A percentile compares a stretch with the other conserved stretches of the same genome.
Conservation (phyloP, 441 rosid genomes). For the Geranium incanum region DNA sequence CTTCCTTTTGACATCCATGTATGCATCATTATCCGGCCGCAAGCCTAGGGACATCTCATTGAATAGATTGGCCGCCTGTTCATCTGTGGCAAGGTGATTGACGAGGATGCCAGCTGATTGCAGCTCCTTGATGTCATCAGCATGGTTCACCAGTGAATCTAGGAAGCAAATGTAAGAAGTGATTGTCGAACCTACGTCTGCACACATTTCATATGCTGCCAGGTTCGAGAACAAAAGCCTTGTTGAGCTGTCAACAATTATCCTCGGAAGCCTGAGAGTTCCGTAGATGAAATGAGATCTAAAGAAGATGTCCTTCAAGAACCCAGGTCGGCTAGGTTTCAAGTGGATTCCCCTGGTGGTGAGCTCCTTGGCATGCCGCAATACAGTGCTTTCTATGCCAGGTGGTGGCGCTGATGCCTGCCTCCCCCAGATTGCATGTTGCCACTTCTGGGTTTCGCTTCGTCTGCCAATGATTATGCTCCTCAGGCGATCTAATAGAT, state of each 20-base stretch:
- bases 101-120: background rate
- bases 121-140: background rate
- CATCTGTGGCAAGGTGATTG: background rate
- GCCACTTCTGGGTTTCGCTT: background rate
- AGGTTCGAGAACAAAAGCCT: background rate
- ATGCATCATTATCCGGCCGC: background rate
- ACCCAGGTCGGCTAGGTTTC: background rate
- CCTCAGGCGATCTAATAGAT: conserved; percentile 13
- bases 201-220: conserved; percentile 5
- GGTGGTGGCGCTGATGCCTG: background rate
- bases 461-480: background rate
- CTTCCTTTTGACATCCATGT: too few relatives aligned
- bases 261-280: background rate
- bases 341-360: conserved; percentile 14
- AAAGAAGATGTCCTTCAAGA: conserved; percentile 13
- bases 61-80: conserved; percentile 4
- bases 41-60: background rate
- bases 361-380: conserved; percentile 18
- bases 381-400: background rate
- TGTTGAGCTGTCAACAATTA: background rate
- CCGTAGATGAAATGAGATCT: background rate
- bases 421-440: background rate
- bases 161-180: background rate
- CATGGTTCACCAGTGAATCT: background rate
- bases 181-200: background rate